phyloP scores from a whole-genome alignment of 2,329 filamentous ascomycete species.

The Cladosporium sp. region DNA sequence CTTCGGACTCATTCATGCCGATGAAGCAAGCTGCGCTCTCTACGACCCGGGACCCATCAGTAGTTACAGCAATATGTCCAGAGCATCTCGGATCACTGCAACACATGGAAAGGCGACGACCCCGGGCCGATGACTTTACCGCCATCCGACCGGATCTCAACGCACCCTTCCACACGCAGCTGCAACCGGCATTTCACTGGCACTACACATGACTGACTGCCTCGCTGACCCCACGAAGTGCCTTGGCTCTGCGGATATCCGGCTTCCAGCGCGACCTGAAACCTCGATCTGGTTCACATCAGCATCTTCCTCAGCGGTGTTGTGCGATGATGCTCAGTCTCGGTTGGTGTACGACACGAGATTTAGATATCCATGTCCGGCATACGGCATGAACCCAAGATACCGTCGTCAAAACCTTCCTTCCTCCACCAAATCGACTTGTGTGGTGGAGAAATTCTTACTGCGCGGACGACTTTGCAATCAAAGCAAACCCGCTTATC shows the following conservation, averaged over 20 bases:
- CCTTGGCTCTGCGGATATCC: not conserved
- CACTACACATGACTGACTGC: too few species aligned
- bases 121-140: not conserved
- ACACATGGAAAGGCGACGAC: not conserved
- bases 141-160: not conserved
- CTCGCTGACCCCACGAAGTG: too few species aligned
- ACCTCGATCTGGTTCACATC: not conserved
- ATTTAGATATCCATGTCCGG: not conserved
- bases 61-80: not conserved
- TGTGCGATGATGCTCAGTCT: not conserved
- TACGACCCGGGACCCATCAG: too few species aligned
- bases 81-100: not conserved
- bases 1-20: not conserved
- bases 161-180: not conserved
- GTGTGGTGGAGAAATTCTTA: slow-evolving; percentile 1
- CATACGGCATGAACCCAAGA: not conserved
- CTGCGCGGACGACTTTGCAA: not conserved
- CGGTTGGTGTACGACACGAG: too few species aligned
- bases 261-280: not conserved
- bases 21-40: not conserved
- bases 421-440: not conserved
- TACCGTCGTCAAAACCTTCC: not conserved
- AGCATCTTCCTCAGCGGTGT: not conserved
- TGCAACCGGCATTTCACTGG: too few species aligned
- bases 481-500: not conserved